A percentile compares a stretch with the other conserved stretches of the same genome.
phyloP scores from a whole-genome alignment of 1,284 basidiomycete species.

The Rhodotorula sp. region DNA sequence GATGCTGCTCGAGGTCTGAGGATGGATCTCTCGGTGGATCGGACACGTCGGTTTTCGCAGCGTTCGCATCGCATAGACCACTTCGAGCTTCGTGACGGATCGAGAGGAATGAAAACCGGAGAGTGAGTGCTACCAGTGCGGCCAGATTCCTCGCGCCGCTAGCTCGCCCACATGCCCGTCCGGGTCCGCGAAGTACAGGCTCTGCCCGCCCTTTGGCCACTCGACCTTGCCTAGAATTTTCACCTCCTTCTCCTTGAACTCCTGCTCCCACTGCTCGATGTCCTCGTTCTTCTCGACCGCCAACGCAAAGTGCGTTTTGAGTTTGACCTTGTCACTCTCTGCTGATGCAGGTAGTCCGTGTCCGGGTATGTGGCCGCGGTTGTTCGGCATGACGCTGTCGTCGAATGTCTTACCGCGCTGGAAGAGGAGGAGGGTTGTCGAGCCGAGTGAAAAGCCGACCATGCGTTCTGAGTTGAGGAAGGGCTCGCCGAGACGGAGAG shows the following conservation, averaged over 20 bases:
- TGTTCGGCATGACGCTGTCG: neutral
- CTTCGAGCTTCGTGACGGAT: neutral
- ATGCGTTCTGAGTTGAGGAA: conserved; percentile 18
- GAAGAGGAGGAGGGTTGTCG: conserved; percentile 29
- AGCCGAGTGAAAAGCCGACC: conserved; percentile 28
- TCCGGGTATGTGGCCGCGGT: conserved; percentile 11
- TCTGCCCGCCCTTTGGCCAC: conserved; percentile 32
- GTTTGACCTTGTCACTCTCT: neutral
- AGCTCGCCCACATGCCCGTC: conserved; percentile 34
- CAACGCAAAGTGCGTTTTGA: conserved; percentile 31
- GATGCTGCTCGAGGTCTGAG: conserved; percentile 39
- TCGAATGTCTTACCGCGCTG: conserved; percentile 20
- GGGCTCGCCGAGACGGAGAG: conserved; percentile 25
- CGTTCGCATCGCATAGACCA: neutral
- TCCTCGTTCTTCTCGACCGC: conserved; percentile 27
- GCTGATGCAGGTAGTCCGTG: conserved; percentile 11
- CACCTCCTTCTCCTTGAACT: conserved; percentile 12
- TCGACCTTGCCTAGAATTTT: conserved; percentile 9
- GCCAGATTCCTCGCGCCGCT: conserved; percentile 30
- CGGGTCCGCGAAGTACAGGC: conserved; percentile 29
- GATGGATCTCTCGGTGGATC: neutral
- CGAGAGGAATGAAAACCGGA: neutral
- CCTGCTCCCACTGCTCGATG: conserved; percentile 24
- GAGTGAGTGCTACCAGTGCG: conserved; percentile 5
- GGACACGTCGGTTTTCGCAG: neutral